These are phyloP conservation scores for Fomitopsis pinicola DNA, from an alignment of 1,284 basidiomycete species.

Conservation along the genomic window DNA sequence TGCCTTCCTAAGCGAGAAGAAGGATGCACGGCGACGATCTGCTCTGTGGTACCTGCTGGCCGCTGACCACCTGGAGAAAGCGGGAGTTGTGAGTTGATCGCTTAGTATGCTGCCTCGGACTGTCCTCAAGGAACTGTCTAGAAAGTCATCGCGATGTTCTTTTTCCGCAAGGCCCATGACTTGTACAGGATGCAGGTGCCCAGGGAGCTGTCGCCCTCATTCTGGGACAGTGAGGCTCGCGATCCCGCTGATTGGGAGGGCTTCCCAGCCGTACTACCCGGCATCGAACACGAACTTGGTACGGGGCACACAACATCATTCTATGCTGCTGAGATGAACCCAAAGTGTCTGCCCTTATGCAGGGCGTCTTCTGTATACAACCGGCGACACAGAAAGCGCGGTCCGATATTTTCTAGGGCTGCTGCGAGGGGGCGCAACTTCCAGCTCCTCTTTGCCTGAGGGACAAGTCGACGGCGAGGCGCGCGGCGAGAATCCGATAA, in stretches of 20 bases:
- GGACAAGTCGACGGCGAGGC: conserved; percentile 16
- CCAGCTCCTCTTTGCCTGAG: not conserved
- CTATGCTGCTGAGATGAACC: not conserved
- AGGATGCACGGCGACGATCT: conserved; percentile 52
- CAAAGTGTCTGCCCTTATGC: not conserved
- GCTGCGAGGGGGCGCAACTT: conserved; percentile 34
- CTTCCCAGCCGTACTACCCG: conserved; percentile 61
- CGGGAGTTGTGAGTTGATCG: conserved; percentile 59
- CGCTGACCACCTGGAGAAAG: conserved; percentile 72
- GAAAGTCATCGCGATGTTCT: conserved; percentile 81
- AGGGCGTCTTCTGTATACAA: conserved; percentile 76
- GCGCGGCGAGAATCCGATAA: conserved; percentile 18
- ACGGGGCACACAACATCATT: conserved; percentile 10
- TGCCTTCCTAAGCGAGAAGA: conserved; percentile 59
- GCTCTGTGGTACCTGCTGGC: conserved; percentile 74
- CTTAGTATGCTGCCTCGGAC: not conserved
- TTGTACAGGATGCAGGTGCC: conserved; percentile 46
- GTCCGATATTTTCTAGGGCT: conserved; percentile 64
- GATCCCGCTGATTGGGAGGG: conserved; percentile 35
- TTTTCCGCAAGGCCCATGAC: conserved; percentile 63
- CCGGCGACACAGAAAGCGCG: conserved; percentile 67
- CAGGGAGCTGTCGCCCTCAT: conserved; percentile 68
- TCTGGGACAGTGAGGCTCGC: conserved; percentile 67
- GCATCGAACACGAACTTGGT: conserved; percentile 78
- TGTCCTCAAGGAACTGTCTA: conserved; percentile 23